Evolutionary conservation across 1,284 basidiomycete genomes (phyloP), one percentile per base, ranked within the genome.

Genomic region (Vanrija humicola): DNA sequence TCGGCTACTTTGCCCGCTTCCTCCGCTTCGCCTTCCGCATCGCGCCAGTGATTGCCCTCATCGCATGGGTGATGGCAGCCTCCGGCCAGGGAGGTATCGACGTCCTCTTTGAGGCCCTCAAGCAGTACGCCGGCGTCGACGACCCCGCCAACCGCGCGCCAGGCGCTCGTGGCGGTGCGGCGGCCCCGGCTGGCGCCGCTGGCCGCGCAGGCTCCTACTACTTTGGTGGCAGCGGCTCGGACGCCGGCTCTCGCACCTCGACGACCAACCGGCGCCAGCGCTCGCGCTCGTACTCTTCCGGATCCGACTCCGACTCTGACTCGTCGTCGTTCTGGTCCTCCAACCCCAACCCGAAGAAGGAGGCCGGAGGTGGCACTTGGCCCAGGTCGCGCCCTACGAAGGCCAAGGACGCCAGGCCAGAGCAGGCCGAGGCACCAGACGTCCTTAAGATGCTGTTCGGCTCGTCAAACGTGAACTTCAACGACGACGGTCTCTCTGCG

Each of bases 81-180:
- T 68, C 65, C 4, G 73, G 69, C 16, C 73, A 75, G 50, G 73
- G 72, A 38, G 62, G 64, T 15, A 64, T 73, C 48, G 65, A 64
- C 26, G 70, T 73, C 38, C 43, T 74, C 34, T 62, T 69, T 21
- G 64, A 67, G 38, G 49, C 69, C 6, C 65, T 66, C 18, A 70
- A 71, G 57, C 62, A 69, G 43, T 72, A 64, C 48, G 21, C 64
- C 5, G 73, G 73, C 18, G 38, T 70, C 8, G 49, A 43, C 6
- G 38, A 43, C 28, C 48, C 28, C 5, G 52, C 38, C 7, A 48
- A 39, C 8, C 48, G 46, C 2, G 46, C 40, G 1, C 40, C n/a
- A 6, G 34, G 34, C 9, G 34, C 34, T 12, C 39, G 39, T 18
- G 21, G 7, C 19, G 18, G 10, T 46, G 52, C 46, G 39, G 52